These are phyloP conservation scores for Polysphondylium violaceum DNA, from an alignment of 78 protist species.

Conservation along the genomic window DNA sequence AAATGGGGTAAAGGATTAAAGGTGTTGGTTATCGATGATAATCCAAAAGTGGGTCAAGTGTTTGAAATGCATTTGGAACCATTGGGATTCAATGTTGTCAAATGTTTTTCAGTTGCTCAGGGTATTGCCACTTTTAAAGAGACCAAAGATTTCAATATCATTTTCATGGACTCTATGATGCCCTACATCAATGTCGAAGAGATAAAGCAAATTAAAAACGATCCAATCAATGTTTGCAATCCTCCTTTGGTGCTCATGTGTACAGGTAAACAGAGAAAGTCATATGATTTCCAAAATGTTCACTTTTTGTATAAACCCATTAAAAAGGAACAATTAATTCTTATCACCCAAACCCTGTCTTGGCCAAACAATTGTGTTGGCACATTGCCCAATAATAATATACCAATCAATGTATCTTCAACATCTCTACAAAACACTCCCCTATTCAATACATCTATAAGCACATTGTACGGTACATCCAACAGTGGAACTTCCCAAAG, in stretches of 20 bases:
- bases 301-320: constrained; percentile 60
- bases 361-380: too few relatives aligned
- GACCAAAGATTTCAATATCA: constrained; percentile 16
- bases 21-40: constrained; percentile 41
- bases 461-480: too few relatives aligned
- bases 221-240: not conserved
- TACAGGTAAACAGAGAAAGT: constrained; percentile 30
- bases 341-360: constrained; percentile 36
- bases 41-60: constrained; percentile 6
- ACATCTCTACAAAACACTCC: too few relatives aligned
- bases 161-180: constrained; percentile 49
- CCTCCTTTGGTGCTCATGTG: constrained; percentile 61
- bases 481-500: too few relatives aligned
- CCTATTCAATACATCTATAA: too few relatives aligned
- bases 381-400: too few relatives aligned
- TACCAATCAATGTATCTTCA: too few relatives aligned
- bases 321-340: constrained; percentile 50
- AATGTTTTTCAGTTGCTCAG: not conserved
- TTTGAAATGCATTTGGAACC: constrained; percentile 43
- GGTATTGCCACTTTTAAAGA: not conserved
- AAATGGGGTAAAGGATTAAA: constrained; percentile 41
- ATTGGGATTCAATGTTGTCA: constrained; percentile 6
- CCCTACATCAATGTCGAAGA: constrained; percentile 44
- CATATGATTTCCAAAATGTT: constrained; percentile 9
- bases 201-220: constrained; percentile 8